Evolutionary conservation across 2,329 filamentous ascomycete genomes (phyloP).

Genomic region (Colletotrichum sp.): DNA sequence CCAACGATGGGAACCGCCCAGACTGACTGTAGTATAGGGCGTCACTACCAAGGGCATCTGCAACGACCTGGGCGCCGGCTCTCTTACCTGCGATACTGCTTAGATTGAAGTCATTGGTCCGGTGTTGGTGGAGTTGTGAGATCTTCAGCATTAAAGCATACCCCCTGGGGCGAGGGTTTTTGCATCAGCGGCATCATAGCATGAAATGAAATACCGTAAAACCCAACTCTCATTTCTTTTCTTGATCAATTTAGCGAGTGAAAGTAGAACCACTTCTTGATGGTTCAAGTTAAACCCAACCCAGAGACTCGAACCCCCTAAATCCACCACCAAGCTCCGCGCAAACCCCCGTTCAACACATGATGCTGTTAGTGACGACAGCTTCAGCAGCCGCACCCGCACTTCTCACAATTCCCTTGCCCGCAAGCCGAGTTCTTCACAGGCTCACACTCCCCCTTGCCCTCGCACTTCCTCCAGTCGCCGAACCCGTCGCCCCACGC

Average conservation of each 20-base stretch:
- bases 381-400: neutral
- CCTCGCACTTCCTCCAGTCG: neutral
- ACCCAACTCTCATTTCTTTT: neutral
- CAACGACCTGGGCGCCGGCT: neutral
- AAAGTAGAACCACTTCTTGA: neutral
- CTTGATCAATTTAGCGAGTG: neutral
- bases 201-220: neutral
- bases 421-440: neutral
- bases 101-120: neutral
- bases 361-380: neutral
- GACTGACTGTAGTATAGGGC: neutral
- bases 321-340: neutral
- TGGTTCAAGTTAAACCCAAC: neutral
- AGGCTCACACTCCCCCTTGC: neutral
- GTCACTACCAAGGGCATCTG: neutral
- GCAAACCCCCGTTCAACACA: fast-evolving
- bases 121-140: neutral
- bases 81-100: neutral
- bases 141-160: neutral
- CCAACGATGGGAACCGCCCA: neutral
- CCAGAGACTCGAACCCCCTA: neutral
- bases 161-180: neutral
- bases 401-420: neutral
- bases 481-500: neutral
- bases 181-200: neutral